Percentiles rank a stretch among this genome's conserved stretches.
phyloP scores from a whole-genome alignment of 1,284 basidiomycete species.

The Tetrapyrgos nigripes region DNA sequence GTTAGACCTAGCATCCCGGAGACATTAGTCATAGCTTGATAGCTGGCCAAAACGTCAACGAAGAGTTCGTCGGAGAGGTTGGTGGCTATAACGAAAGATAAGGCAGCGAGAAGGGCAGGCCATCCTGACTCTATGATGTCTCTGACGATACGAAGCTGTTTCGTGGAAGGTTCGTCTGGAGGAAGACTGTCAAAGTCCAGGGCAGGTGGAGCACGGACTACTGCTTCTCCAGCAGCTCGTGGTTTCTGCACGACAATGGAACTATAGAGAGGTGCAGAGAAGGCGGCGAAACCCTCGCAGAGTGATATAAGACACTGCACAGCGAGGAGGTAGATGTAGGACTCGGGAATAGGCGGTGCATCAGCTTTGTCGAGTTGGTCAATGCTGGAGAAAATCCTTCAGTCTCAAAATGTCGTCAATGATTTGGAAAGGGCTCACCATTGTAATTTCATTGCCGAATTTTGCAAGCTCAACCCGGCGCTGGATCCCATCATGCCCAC shows the following conservation, averaged over 20 bases:
- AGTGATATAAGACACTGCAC: conserved; percentile 90
- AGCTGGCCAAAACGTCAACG: conserved; percentile 80
- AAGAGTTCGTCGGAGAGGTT: conserved; percentile 90
- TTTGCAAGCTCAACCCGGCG: conserved; percentile 72
- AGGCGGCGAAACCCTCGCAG: conserved; percentile 86
- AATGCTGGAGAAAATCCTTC: conserved; percentile 60
- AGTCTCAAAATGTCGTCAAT: background rate
- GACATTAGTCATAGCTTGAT: conserved; percentile 87
- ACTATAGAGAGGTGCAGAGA: conserved; percentile 67
- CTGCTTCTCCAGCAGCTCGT: conserved; percentile 66
- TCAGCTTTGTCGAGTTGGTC: conserved; percentile 97
- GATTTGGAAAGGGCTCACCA: conserved; percentile 56
- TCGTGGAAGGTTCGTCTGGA: conserved; percentile 57
- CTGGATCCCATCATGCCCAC: conserved; percentile 52
- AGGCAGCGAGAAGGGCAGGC: conserved; percentile 88
- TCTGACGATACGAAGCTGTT: conserved; percentile 65
- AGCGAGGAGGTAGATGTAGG: conserved; percentile 91
- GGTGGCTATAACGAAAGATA: conserved; percentile 90
- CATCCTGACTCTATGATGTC: conserved; percentile 88
- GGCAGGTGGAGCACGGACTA: conserved; percentile 75
- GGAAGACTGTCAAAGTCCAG: conserved; percentile 71
- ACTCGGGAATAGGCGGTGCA: conserved; percentile 89
- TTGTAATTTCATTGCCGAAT: conserved; percentile 84
- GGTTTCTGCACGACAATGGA: conserved; percentile 71
- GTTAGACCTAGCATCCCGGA: conserved; percentile 87